Conservation (phyloP, 2,329 filamentous ascomycete species). For the Paecilomyces sp. region DNA sequence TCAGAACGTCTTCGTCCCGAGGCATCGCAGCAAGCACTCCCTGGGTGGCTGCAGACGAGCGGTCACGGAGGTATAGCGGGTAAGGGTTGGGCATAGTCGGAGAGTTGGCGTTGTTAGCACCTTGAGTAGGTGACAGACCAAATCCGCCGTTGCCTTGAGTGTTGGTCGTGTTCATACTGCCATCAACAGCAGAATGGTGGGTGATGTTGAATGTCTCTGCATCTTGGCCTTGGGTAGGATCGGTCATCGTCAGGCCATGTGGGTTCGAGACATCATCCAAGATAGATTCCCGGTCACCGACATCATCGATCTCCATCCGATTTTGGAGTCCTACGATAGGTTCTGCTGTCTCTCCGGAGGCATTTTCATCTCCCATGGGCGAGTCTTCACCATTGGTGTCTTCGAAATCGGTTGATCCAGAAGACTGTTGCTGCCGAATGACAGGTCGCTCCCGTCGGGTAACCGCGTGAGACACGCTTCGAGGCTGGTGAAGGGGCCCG, state of each 20-base stretch:
- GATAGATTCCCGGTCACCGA: slow-evolving; percentile 74
- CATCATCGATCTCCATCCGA: slow-evolving; percentile 78
- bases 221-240: slow-evolving; percentile 77
- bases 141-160: slow-evolving; percentile 62
- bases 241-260: slow-evolving; percentile 68
- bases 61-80: slow-evolving; percentile 72
- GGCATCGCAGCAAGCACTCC: slow-evolving; percentile 86
- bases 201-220: slow-evolving; percentile 91
- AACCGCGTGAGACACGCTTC: slow-evolving; percentile 46
- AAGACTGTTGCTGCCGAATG: slow-evolving; percentile 88
- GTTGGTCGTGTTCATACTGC: slow-evolving; percentile 67
- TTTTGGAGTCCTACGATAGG: slow-evolving; percentile 74
- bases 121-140: slow-evolving; percentile 63
- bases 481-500: slow-evolving; percentile 53
- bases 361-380: slow-evolving; percentile 61
- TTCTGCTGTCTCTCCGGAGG: slow-evolving; percentile 45
- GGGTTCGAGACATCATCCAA: slow-evolving; percentile 63
- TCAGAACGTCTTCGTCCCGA: slow-evolving; percentile 92
- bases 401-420: slow-evolving; percentile 76
- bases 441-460: slow-evolving; percentile 66
- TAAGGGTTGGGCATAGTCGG: slow-evolving; percentile 67
- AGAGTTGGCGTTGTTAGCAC: slow-evolving; percentile 58
- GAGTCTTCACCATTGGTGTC: slow-evolving; percentile 80
- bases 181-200: slow-evolving; percentile 75
- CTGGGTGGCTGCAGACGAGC: slow-evolving; percentile 59